Conservation (phyloP, 257 asterid species). For the Hygrophila difformis region DNA sequence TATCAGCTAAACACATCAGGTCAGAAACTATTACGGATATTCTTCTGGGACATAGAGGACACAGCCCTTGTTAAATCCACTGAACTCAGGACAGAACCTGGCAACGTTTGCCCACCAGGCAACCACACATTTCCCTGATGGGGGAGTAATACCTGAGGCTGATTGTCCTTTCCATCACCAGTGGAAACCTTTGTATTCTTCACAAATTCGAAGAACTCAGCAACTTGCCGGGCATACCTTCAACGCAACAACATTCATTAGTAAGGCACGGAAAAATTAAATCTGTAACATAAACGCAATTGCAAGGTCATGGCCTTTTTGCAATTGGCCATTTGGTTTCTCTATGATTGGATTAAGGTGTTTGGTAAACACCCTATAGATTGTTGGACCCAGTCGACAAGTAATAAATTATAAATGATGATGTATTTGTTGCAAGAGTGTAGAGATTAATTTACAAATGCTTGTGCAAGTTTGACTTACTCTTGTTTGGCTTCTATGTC, state of each 20-base stretch:
- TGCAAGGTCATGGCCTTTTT: no score
- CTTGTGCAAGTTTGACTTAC: conserved; percentile 34
- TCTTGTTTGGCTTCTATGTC: conserved; percentile 80
- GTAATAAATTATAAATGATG: no score
- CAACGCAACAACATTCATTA: no score
- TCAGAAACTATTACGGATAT: neutral
- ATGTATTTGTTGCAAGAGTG: no score
- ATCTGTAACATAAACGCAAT: no score
- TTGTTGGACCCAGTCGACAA: no score
- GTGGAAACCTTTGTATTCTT: conserved; percentile 45
- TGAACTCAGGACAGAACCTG: conserved; percentile 50
- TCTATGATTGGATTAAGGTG: no score
- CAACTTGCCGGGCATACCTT: conserved; percentile 97
- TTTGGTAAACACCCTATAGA: no score
- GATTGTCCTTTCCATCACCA: conserved; percentile 25
- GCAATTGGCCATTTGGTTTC: no score
- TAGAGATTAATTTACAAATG: no score
- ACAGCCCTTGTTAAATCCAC: conserved; percentile 45
- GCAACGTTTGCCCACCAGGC: conserved; percentile 45
- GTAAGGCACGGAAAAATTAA: neutral
- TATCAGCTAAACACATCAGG: neutral
- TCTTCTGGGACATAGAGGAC: conserved; percentile 14
- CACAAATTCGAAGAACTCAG: conserved; percentile 83
- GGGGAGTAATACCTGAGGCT: conserved; percentile 48
- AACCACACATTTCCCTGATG: conserved; percentile 50